Percentiles rank a stretch among this genome's conserved stretches.
These are phyloP conservation scores for Cicer bijugum DNA, from an alignment of 306 rosid genomes.

Conservation along the genomic window DNA sequence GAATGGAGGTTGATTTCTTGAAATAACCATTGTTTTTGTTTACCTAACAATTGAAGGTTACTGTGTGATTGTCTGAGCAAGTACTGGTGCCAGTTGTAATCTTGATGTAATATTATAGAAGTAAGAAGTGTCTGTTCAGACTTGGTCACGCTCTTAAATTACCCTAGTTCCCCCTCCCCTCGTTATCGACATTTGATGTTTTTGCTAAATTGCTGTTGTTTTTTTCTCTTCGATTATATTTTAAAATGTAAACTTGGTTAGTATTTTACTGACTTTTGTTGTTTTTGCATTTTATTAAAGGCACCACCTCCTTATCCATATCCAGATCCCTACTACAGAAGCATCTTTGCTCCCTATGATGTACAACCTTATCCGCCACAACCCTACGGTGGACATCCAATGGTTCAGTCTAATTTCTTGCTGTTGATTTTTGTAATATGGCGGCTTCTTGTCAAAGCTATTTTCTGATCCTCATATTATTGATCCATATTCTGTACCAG, in stretches of 20 bases:
- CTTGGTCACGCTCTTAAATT: constrained; percentile 33
- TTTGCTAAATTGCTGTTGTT: constrained; percentile 3
- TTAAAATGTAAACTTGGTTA: constrained; percentile 10
- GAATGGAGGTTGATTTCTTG: constrained; percentile 36
- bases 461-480: constrained; percentile 14
- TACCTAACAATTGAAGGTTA: constrained; percentile 37
- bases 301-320: constrained; percentile 82
- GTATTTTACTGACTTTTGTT: constrained; percentile 40
- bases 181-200: constrained; percentile 19
- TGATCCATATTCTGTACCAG: constrained; percentile 51
- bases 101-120: constrained; percentile 40
- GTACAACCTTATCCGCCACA: constrained; percentile 80
- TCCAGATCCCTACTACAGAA: constrained; percentile 94
- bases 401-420: constrained; percentile 57
- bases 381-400: constrained; percentile 86
- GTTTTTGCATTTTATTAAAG: constrained; percentile 55
- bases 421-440: background rate
- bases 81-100: constrained; percentile 38
- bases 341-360: constrained; percentile 93
- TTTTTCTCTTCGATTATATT: constrained; percentile 14
- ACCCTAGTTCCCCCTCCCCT: background rate
- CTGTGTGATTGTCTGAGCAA: constrained; percentile 37
- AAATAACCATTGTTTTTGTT: background rate
- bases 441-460: constrained; percentile 19
- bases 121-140: constrained; percentile 38